Evolutionary conservation across 352 stramenopile genomes (phyloP).

Genomic region (Globisporangium emineosum): DNA sequence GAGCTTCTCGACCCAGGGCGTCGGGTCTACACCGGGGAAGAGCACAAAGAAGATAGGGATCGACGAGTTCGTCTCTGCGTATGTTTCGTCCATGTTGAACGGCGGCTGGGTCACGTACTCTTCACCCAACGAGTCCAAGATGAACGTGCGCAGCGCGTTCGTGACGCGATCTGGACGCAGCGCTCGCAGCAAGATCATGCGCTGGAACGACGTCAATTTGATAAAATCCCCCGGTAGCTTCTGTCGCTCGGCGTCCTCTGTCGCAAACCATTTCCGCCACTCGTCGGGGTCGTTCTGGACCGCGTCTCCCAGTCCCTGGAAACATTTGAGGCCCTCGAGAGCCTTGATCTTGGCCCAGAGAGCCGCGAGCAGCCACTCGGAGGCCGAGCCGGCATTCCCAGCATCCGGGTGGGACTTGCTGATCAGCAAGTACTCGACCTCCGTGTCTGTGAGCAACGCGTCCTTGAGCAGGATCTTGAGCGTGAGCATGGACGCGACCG

Average conservation of each 20-base stretch:
- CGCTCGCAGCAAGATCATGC: constrained; percentile 88
- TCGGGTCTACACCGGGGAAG: constrained; percentile 94
- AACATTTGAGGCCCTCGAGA: constrained; percentile 90
- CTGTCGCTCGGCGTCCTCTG: constrained; percentile 92
- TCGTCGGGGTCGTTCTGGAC: constrained; percentile 97
- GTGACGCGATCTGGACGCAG: constrained; percentile 94
- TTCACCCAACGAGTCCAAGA: constrained; percentile 85
- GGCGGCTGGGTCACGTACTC: constrained; percentile 90
- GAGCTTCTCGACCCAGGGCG: constrained; percentile 93
- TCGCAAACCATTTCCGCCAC: constrained; percentile 96
- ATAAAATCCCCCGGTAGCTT: constrained; percentile 93
- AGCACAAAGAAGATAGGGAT: constrained; percentile 96
- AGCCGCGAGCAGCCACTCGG: constrained; percentile 88
- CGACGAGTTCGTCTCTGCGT: constrained; percentile 87
- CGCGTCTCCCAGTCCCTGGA: constrained; percentile 91
- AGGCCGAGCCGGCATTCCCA: constrained; percentile 91
- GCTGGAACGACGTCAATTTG: constrained; percentile 78
- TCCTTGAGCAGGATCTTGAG: constrained; percentile 94
- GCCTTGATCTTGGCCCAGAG: constrained; percentile 94
- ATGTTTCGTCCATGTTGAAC: constrained; percentile 92
- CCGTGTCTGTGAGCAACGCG: constrained; percentile 67
- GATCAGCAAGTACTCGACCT: constrained; percentile 92
- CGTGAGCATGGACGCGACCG: constrained; percentile 92
- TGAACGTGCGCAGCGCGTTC: constrained; percentile 90
- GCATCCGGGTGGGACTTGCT: constrained; percentile 83